These are phyloP conservation scores for Mimosa pudica DNA, from an alignment of 306 rosid species.

Conservation along the genomic window DNA sequence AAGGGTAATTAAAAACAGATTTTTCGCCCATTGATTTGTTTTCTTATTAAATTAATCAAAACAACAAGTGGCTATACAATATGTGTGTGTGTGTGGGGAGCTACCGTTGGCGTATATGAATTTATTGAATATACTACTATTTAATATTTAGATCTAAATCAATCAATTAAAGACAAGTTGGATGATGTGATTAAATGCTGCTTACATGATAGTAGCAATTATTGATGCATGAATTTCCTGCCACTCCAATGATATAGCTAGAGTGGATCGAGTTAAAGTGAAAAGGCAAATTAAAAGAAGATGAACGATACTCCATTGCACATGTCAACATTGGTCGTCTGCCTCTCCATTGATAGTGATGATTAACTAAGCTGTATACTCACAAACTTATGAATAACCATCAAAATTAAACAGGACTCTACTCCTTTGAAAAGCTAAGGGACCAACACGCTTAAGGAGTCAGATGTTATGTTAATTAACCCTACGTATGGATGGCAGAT, in stretches of 20 bases:
- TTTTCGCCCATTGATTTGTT: neutral
- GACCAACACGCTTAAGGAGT: constrained; percentile 17
- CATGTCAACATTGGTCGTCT: constrained; percentile 4
- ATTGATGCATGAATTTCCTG: too few species aligned
- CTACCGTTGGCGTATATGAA: neutral
- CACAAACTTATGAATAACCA: neutral
- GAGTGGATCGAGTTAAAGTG: constrained; percentile 4
- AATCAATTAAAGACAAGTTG: neutral
- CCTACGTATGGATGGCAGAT: neutral
- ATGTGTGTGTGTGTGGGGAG: neutral
- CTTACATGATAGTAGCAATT: neutral
- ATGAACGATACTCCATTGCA: constrained; percentile 24
- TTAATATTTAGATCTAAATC: neutral
- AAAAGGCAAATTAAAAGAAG: constrained; percentile 5
- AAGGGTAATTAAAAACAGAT: neutral
- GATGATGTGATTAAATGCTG: neutral
- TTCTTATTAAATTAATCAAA: neutral
- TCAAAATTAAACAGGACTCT: neutral
- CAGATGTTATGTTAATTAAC: neutral
- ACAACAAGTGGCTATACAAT: neutral
- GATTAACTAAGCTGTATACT: neutral
- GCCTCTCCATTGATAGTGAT: constrained; percentile 31
- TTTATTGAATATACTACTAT: neutral
- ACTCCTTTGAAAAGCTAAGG: neutral
- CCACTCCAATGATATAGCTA: constrained; percentile 11